These are phyloP conservation scores for Porphyridium purpureum DNA, from an alignment of 23 red algal genomes.

Conservation along the genomic window DNA sequence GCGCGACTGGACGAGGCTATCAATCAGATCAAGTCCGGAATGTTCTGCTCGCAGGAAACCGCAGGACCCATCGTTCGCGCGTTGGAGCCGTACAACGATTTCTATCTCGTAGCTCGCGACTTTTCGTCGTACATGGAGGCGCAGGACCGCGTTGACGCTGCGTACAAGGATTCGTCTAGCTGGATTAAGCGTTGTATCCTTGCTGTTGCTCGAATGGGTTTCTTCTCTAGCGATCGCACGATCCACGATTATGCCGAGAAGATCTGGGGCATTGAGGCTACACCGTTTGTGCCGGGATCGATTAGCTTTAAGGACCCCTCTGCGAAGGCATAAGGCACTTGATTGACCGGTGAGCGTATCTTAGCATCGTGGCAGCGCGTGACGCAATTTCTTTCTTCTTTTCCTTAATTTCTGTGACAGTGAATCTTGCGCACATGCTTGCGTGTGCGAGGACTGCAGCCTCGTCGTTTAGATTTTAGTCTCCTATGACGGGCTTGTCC, in stretches of 20 bases:
- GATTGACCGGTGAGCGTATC: no score
- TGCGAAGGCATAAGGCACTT: no score
- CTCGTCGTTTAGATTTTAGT: no score
- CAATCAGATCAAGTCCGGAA: constrained; percentile 42
- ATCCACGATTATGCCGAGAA: constrained; percentile 88
- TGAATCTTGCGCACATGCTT: no score
- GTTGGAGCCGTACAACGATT: constrained; percentile 88
- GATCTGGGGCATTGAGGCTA: constrained; percentile 90
- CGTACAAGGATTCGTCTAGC: constrained; percentile 63
- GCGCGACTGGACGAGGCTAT: constrained; percentile 61
- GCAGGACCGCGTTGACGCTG: constrained; percentile 56
- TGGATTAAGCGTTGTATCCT: constrained; percentile 92
- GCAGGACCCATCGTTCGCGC: constrained; percentile 31
- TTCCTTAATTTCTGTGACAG: no score
- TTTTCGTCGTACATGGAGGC: constrained; percentile 98
- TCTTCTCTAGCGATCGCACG: constrained; percentile 94
- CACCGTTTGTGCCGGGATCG: constrained; percentile 67
- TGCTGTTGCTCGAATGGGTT: constrained; percentile 63
- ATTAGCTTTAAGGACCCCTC: constrained; percentile 93
- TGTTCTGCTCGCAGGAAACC: constrained; percentile 50
- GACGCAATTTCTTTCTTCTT: no score
- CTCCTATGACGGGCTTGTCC: no score
- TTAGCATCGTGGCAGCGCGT: no score
- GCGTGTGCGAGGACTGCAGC: no score
- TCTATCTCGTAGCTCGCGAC: constrained; percentile 86